Evolutionary conservation across 805 yeast species (phyloP), one percentile per base, ranked within the genome.

Genomic region (Candida succiphila): DNA sequence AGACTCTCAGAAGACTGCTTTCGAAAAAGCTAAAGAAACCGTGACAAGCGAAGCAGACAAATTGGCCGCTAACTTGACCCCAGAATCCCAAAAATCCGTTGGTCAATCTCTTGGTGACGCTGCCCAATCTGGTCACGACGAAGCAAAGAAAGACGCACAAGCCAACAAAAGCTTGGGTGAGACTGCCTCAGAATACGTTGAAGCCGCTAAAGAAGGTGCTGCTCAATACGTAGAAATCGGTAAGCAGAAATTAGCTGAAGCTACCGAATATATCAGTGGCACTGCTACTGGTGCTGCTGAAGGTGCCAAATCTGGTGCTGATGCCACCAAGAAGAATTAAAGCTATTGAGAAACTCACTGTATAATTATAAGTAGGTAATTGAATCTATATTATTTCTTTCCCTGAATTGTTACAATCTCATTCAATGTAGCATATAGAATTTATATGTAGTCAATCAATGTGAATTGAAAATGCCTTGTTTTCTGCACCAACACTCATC

Each of bases 21-120:
- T 61, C 31, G 80, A 85, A 55, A 65, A 79, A 61, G 79, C 77
- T 45, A 80, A 82, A 69, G 94, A 86, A 62, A 37, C 56, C 20
- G 75, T 72, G 41, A 79, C 94, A 38, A 80, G 71, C 52, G 52
- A 65, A 20, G 69, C 65, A 46, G 95, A 86, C 68, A 67, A 72
- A 54, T 54, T 70, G 32, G 86, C 80, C 36, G 63, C 70, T 31
- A 54, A 65, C 34, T 54, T 67, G 32, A 72, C 74, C 44, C 92
- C 95, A 46, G 78, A 79, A 28, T 53, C 55, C 36, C 64, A 77
- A 48, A 85, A 86, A 69, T 76, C 88, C 17, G 58, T 69, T 42
- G 54, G 70, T 34, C 96, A 86, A 67, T 61, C 75, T 38, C 60
- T 75, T 25, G 44, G 47, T 37, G 76, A 70, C 54, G 51, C 52